Base-by-base conservation (phyloP, 441 rosid genomes). In the Populus trichocarpa region DNA sequence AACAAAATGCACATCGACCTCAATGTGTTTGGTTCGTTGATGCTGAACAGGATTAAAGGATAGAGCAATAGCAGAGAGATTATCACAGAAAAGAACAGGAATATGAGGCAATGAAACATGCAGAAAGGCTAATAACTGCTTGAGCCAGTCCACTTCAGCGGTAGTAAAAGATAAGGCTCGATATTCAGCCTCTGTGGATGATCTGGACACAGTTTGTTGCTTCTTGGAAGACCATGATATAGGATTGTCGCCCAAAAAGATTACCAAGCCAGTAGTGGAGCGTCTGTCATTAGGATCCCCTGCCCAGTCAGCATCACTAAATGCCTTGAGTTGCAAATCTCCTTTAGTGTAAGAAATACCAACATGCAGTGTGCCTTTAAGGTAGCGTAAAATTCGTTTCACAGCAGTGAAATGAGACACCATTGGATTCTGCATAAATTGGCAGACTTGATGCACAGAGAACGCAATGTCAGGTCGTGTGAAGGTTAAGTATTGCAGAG, bases 81-180 rank as follows among this genome's bases (percentile, higher is more conserved):
- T 50, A 0, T 50, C n/a, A 16, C 8, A 50, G 0, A 16, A 16
- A 0, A 50, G 2, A 50, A 50, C 59, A 4, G 8, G 59, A 14
- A 6, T 0, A 0, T 4, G 2, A 14, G 20, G n/a, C 0, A 50
- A 1, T 0, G 2, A 0, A 50, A 50, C 0, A 13, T 1, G 8
- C 8, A 50, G 0, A 5, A 50, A 16, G 0, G 0, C 59, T 1
- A 50, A 1, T 1, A 50, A 0, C 1, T 50, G n/a, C 6, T 50
- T 50, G 2, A 50, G 18, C n/a, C 59, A 50, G 6, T 16, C 59
- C 2, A 50, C 2, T 1, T 50, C n/a, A 50, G n/a, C 2, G 0
- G n/a, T 0, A 13, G 59, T 50, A 6, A 16, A 50, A 0, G n/a
- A 50, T 14, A 50, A 1, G 2, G 59, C 59, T 1, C 8, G 0